phyloP scores from a whole-genome alignment of 2,329 filamentous ascomycete genomes.

The Colletotrichum sp. region DNA sequence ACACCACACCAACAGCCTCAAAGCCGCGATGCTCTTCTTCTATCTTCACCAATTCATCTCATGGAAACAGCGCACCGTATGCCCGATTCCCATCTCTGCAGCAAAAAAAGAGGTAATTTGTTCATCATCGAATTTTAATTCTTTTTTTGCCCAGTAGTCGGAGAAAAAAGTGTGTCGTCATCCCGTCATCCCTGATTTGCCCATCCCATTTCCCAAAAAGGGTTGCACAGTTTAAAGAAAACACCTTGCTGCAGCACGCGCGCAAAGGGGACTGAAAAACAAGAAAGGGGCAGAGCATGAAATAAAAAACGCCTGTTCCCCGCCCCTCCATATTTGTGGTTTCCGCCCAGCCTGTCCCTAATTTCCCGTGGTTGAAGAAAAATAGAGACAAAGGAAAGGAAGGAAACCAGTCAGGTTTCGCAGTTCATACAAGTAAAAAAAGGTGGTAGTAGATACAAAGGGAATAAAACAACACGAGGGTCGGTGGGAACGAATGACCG shows the following conservation, averaged over 20 bases:
- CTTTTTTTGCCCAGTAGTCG: constrained; percentile 1
- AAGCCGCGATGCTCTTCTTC: background rate
- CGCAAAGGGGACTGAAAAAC: background rate
- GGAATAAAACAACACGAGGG: background rate
- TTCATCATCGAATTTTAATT: constrained; percentile 4
- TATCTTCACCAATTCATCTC: background rate
- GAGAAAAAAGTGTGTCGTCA: background rate
- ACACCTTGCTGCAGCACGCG: constrained; percentile 13
- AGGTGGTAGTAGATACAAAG: constrained; percentile 11
- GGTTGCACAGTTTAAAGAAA: constrained; percentile 1
- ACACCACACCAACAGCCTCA: background rate
- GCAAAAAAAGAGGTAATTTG: background rate
- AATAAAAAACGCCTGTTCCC: background rate
- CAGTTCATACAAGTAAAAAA: constrained; percentile 8
- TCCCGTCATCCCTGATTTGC: constrained; percentile 14
- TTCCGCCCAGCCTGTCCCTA: constrained; percentile 7
- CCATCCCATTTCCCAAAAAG: background rate
- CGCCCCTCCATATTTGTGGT: background rate
- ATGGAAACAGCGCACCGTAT: background rate
- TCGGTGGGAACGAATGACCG: constrained; percentile 15
- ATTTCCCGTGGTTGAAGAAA: background rate
- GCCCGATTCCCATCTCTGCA: background rate
- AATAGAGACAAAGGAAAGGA: constrained; percentile 4
- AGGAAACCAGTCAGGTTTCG: background rate
- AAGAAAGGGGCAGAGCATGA: background rate